Conservation (phyloP, 345 rosid species). For the Lumnitzera littorea region DNA sequence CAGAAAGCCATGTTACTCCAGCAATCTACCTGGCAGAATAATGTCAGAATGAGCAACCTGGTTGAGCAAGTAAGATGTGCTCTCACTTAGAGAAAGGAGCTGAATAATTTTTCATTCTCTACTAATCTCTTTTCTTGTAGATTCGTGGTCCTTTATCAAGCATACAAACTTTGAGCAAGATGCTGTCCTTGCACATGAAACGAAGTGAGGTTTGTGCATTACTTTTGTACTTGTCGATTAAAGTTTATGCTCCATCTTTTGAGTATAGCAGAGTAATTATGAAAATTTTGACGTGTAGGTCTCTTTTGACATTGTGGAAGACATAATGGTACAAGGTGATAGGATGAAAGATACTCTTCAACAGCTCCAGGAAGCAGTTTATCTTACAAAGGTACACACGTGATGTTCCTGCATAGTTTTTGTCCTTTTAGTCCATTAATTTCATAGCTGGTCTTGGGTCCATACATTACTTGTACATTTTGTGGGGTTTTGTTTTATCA, state of each 20-base stretch:
- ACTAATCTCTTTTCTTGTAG: slow-evolving; percentile 23
- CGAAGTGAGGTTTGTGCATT: slow-evolving; percentile 58
- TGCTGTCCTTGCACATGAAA: slow-evolving; percentile 65
- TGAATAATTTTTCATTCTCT: slow-evolving; percentile 7
- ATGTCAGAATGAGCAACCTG: slow-evolving; percentile 74
- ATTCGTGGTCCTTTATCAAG: slow-evolving; percentile 82
- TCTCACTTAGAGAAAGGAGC: not conserved
- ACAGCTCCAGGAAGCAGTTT: slow-evolving; percentile 90
- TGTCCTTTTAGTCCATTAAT: not conserved
- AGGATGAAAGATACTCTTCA: slow-evolving; percentile 58
- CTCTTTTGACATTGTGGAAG: slow-evolving; percentile 74
- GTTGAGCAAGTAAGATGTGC: slow-evolving; percentile 66
- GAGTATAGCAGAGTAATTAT: not conserved
- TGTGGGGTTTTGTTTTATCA: not conserved
- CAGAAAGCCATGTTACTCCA: slow-evolving; percentile 79
- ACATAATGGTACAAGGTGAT: slow-evolving; percentile 69
- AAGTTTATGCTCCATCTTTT: slow-evolving; percentile 1
- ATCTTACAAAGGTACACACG: slow-evolving; percentile 58
- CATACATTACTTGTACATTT: not conserved
- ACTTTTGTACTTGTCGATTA: not conserved
- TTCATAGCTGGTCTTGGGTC: not conserved
- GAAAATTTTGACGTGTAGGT: slow-evolving; percentile 32
- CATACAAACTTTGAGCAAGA: slow-evolving; percentile 70
- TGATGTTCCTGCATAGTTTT: not conserved
- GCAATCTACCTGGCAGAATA: slow-evolving; percentile 91